Percentiles rank a stretch among this genome's conserved stretches.
Evolutionary conservation across 2,329 filamentous ascomycete species (phyloP).

Genomic region (Diaporthe citrichinensis): DNA sequence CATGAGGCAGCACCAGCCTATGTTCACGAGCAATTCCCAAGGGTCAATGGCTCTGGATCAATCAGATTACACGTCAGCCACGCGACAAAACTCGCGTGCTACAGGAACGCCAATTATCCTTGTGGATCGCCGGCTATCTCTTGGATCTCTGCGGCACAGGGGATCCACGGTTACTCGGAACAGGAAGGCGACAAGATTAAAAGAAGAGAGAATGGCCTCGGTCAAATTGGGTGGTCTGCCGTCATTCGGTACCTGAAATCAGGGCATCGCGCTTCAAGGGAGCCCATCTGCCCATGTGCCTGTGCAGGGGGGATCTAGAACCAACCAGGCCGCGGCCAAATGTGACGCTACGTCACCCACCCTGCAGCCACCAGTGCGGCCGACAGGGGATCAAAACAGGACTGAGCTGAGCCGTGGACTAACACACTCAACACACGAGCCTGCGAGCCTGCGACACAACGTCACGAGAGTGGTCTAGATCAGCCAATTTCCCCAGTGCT

Average conservation of each 20-base stretch:
- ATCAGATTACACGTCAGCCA: neutral
- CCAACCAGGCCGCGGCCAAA: constrained; percentile 21
- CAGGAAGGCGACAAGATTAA: neutral
- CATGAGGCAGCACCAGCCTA: neutral
- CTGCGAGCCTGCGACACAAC: constrained; percentile 25
- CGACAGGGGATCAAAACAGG: constrained; percentile 36
- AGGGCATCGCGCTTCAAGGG: constrained; percentile 17
- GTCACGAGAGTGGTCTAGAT: constrained; percentile 34
- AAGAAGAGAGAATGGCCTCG: neutral
- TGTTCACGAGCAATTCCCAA: neutral
- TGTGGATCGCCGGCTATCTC: constrained; percentile 23
- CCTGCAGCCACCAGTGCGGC: neutral
- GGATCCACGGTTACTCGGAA: neutral
- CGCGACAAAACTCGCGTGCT: neutral
- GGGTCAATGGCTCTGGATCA: neutral
- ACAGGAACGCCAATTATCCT: neutral
- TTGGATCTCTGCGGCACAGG: neutral
- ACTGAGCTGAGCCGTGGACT: constrained; percentile 6
- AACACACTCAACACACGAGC: constrained; percentile 21
- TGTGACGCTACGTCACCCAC: constrained; percentile 38
- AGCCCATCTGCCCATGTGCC: neutral
- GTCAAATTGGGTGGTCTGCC: constrained; percentile 9
- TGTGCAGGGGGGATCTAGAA: constrained; percentile 2
- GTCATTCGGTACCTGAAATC: constrained; percentile 37
- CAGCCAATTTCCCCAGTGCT: constrained; percentile 14